Conservation (phyloP, 169 alveolate species). For the Cryptosporidium andersoni region DNA sequence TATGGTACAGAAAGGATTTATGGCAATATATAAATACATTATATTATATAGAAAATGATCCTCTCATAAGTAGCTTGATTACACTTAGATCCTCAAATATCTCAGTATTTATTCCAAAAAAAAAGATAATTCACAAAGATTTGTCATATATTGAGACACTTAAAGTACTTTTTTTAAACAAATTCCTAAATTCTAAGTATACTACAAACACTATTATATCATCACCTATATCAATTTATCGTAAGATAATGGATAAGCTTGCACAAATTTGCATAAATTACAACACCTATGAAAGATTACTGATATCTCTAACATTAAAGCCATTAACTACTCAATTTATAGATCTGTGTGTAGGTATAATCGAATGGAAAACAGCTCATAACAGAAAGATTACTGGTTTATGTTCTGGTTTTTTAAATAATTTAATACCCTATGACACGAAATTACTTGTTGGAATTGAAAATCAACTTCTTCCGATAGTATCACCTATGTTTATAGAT, state of each 20-base stretch:
- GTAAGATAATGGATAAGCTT: neutral
- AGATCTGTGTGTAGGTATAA: slow-evolving; percentile 50
- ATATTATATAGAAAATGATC: neutral
- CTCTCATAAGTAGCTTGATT: neutral
- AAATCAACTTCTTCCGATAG: slow-evolving; percentile 8
- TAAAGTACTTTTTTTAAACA: too few species aligned
- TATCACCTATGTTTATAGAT: slow-evolving; percentile 2
- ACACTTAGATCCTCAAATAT: slow-evolving; percentile 5
- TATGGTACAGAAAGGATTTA: slow-evolving; percentile 23
- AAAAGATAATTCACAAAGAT: neutral
- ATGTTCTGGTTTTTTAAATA: slow-evolving; percentile 33
- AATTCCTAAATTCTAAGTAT: too few species aligned
- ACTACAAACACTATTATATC: too few species aligned
- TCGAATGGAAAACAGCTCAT: slow-evolving; percentile 58
- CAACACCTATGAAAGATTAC: neutral
- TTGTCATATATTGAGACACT: too few species aligned
- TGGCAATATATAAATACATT: slow-evolving; percentile 20
- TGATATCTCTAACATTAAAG: too few species aligned
- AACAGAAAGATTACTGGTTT: slow-evolving; percentile 57
- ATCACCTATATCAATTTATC: too few species aligned
- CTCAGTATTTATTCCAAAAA: slow-evolving; percentile 1
- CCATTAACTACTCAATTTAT: neutral
- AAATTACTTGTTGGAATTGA: slow-evolving; percentile 30
- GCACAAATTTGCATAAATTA: neutral
- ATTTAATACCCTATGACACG: neutral